phyloP scores from a whole-genome alignment of 352 stramenopile genomes.

The Pythium grandisporangium region DNA sequence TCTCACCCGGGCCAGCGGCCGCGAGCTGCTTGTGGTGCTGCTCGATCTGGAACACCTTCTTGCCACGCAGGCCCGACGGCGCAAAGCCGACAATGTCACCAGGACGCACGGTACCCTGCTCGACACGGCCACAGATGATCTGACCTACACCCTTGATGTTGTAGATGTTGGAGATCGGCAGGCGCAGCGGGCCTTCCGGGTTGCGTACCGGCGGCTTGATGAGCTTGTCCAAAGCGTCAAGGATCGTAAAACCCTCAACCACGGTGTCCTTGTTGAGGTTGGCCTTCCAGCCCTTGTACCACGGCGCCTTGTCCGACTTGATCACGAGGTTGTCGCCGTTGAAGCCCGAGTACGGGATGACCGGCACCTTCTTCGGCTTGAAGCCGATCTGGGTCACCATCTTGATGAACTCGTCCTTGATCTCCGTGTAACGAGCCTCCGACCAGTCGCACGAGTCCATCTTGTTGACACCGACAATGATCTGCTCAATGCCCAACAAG shows the following conservation, averaged over 20 bases:
- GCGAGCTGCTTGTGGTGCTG: slow-evolving; percentile 71
- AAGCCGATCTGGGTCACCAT: slow-evolving; percentile 75
- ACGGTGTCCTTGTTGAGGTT: slow-evolving; percentile 32
- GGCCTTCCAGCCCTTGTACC: slow-evolving; percentile 73
- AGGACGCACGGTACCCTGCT: slow-evolving; percentile 52
- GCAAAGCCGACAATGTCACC: slow-evolving; percentile 63
- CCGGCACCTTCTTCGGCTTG: slow-evolving; percentile 60
- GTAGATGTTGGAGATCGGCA: slow-evolving; percentile 76
- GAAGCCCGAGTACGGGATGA: slow-evolving; percentile 76
- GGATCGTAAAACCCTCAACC: slow-evolving; percentile 33
- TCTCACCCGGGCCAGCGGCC: slow-evolving; percentile 54
- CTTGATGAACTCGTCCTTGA: slow-evolving; percentile 75
- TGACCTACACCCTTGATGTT: slow-evolving; percentile 82
- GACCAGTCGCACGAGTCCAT: slow-evolving; percentile 70
- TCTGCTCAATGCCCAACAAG: slow-evolving; percentile 62
- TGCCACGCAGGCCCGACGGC: slow-evolving; percentile 39
- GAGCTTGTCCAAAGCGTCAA: slow-evolving; percentile 65
- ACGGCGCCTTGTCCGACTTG: slow-evolving; percentile 57
- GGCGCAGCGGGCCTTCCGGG: slow-evolving; percentile 42
- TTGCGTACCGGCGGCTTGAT: slow-evolving; percentile 52
- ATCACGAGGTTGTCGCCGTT: slow-evolving; percentile 70
- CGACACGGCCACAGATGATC: slow-evolving; percentile 64
- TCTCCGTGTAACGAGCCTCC: slow-evolving; percentile 69
- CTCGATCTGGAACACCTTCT: slow-evolving; percentile 76
- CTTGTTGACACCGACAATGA: slow-evolving; percentile 81